Conservation (phyloP, 1,284 basidiomycete genomes). For the Fomes fomentarius region DNA sequence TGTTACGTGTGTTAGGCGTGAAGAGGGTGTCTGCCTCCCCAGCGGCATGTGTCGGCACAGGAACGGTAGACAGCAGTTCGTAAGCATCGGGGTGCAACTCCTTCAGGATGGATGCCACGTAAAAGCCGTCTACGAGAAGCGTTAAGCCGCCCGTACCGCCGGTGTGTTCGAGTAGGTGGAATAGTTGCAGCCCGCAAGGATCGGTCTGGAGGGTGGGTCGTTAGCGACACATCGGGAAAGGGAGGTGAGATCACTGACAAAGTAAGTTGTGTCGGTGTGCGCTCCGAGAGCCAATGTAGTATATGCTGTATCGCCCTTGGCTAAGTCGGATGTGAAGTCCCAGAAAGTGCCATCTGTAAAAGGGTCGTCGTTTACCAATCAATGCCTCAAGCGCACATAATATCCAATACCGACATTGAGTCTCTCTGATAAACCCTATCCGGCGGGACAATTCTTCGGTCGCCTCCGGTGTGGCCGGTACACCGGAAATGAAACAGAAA, state of each 20-base stretch:
- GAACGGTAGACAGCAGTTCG: slow-evolving; percentile 67
- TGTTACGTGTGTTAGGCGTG: slow-evolving; percentile 57
- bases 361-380: background rate
- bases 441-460: slow-evolving; percentile 81
- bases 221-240: background rate
- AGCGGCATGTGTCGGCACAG: slow-evolving; percentile 86
- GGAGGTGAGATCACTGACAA: slow-evolving; percentile 50
- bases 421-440: slow-evolving; percentile 91
- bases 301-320: slow-evolving; percentile 92
- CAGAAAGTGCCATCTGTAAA: slow-evolving; percentile 87
- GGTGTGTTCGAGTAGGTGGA: slow-evolving; percentile 90
- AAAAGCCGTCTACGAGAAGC: slow-evolving; percentile 94
- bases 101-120: slow-evolving; percentile 81
- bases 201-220: slow-evolving; percentile 65
- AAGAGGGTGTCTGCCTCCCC: slow-evolving; percentile 75
- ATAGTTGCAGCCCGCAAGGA: slow-evolving; percentile 92
- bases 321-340: slow-evolving; percentile 94
- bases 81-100: slow-evolving; percentile 79
- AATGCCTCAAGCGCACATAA: no score
- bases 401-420: slow-evolving; percentile 70
- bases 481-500: slow-evolving; percentile 86
- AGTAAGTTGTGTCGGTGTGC: slow-evolving; percentile 97
- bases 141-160: slow-evolving; percentile 85
- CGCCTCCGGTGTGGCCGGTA: slow-evolving; percentile 81
- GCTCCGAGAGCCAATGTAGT: slow-evolving; percentile 87